Conservation (phyloP, 2,329 filamentous ascomycete genomes). For the Leptographium lundbergii region DNA sequence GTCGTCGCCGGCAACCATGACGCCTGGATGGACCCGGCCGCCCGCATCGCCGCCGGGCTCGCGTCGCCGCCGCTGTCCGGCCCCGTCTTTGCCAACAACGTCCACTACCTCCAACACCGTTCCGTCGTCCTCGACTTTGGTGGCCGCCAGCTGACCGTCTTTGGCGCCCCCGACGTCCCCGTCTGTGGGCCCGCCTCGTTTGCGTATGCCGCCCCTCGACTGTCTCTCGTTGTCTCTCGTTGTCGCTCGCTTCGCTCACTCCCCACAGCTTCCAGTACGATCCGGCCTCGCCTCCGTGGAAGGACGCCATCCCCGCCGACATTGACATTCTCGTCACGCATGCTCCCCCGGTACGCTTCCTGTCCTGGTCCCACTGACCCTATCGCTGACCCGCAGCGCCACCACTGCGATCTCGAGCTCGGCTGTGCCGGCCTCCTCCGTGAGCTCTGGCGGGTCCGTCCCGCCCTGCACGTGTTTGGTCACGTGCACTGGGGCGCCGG, state of each 20-base stretch:
- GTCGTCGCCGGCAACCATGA: conserved; percentile 85
- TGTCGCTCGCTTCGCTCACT: too few species aligned
- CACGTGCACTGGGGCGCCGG: conserved; percentile 73
- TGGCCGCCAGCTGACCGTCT: conserved; percentile 51
- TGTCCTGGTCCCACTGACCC: neutral
- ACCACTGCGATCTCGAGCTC: conserved; percentile 56
- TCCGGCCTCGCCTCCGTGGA: conserved; percentile 55
- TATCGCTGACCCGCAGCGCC: conserved; percentile 27
- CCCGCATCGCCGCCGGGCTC: conserved; percentile 41
- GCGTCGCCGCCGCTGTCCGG: neutral
- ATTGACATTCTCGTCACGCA: conserved; percentile 75
- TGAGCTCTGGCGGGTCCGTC: conserved; percentile 64
- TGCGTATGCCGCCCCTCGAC: conserved; percentile 31
- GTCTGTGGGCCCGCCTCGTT: conserved; percentile 57
- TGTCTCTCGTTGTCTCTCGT: too few species aligned
- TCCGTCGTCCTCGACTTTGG: conserved; percentile 50
- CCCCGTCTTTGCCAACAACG: conserved; percentile 48
- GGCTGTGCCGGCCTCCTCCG: conserved; percentile 59
- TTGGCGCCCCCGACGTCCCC: conserved; percentile 73
- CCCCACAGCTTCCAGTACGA: conserved; percentile 56
- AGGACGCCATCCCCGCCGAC: conserved; percentile 53
- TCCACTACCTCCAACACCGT: conserved; percentile 66
- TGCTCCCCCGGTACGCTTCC: conserved; percentile 50
- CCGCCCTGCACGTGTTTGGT: conserved; percentile 69
- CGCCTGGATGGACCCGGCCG: conserved; percentile 62